These are phyloP conservation scores for Bipolaris cookei DNA, from an alignment of 2,329 filamentous ascomycete species.

Conservation along the genomic window DNA sequence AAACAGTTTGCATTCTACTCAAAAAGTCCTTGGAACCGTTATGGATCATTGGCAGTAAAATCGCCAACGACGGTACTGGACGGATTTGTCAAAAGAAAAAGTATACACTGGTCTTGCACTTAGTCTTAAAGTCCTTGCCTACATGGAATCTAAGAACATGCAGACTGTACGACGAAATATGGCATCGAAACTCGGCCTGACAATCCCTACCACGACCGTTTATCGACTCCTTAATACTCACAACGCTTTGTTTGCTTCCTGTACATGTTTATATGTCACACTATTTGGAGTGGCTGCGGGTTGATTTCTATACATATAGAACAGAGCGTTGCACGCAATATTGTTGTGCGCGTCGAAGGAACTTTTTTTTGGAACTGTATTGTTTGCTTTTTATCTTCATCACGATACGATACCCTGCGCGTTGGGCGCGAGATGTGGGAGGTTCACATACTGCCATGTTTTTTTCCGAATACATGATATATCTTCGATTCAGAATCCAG, in stretches of 20 bases:
- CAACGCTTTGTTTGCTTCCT: background rate
- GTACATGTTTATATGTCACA: background rate
- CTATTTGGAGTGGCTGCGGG: background rate
- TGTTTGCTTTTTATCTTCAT: conserved; percentile 2
- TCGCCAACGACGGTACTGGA: background rate
- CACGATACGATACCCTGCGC: conserved; percentile 3
- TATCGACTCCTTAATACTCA: background rate
- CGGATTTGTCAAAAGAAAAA: background rate
- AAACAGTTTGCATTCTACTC: background rate
- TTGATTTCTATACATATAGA: background rate
- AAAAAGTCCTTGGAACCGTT: background rate
- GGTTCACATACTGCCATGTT: background rate
- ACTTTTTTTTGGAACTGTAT: background rate
- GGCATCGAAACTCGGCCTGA: background rate
- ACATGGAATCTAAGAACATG: background rate
- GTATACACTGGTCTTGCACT: background rate
- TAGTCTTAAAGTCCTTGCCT: background rate
- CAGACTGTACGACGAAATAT: background rate
- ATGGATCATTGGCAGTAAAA: background rate
- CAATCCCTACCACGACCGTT: background rate
- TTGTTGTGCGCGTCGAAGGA: background rate
- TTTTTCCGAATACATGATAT: background rate
- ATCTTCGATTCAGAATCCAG: background rate
- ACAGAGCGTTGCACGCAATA: background rate
- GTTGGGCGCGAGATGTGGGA: background rate